phyloP scores from a whole-genome alignment of 495 filamentous ascomycete species.

The Ascobolus immersus region DNA sequence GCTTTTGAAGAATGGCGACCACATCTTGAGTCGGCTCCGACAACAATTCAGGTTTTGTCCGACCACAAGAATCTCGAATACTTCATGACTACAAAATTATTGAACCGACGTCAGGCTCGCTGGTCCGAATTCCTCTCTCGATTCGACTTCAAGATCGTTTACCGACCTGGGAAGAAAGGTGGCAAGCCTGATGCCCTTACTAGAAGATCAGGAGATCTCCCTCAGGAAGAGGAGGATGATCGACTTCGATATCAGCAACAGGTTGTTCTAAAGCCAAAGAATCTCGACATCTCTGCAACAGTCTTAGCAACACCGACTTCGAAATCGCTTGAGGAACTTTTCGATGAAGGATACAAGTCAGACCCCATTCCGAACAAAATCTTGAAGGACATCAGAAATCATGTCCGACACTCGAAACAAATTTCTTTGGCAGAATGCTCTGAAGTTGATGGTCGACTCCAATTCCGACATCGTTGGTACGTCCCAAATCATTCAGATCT shows the following conservation, averaged over 20 bases:
- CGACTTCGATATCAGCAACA: not conserved
- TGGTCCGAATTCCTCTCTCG: conserved; percentile 4
- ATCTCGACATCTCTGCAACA: not conserved
- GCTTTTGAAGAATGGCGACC: conserved; percentile 14
- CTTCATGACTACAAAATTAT: conserved; percentile 9
- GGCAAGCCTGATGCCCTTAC: too few relatives aligned
- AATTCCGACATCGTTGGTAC: not conserved
- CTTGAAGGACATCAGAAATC: not conserved
- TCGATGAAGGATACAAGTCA: not conserved
- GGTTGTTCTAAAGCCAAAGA: conserved; percentile 1
- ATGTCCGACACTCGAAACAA: not conserved
- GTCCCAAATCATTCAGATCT: not conserved
- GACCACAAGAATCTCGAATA: conserved; percentile 15
- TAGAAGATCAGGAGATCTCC: not conserved
- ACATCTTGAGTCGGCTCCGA: conserved; percentile 7
- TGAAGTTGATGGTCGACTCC: not conserved
- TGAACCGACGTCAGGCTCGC: conserved; percentile 1
- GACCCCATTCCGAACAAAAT: not conserved
- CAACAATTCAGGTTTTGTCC: conserved; percentile 6
- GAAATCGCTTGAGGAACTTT: not conserved
- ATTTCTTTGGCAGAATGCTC: not conserved
- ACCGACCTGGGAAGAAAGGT: too few relatives aligned
- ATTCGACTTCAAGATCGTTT: too few relatives aligned
- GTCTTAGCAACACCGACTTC: not conserved
- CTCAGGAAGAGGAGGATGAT: not conserved